Conservation (phyloP, 768 basidiomycete genomes). For the Suillus decipiens region DNA sequence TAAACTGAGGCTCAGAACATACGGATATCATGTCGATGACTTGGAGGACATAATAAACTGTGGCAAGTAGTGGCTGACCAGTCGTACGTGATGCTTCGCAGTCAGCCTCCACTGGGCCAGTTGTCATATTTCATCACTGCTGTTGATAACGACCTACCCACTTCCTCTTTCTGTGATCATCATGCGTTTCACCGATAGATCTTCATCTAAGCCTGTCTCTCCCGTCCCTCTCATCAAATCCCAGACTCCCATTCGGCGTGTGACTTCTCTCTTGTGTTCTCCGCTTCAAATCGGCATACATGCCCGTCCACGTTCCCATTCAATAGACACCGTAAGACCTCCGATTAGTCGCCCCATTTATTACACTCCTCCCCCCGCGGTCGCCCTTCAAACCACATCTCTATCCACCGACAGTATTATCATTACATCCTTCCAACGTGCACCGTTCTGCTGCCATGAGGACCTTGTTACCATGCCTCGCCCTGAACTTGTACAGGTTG, state of each 20-base stretch:
- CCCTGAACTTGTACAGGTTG: slow-evolving; percentile 52
- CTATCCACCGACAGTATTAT: slow-evolving; percentile 52
- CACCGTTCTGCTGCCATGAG: slow-evolving; percentile 76
- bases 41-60: neutral
- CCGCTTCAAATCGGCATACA: slow-evolving; percentile 16
- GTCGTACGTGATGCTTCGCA: neutral
- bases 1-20: neutral
- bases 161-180: neutral
- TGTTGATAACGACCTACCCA: neutral
- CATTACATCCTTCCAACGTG: slow-evolving; percentile 57
- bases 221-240: neutral
- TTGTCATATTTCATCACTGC: neutral
- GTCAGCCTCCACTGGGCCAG: neutral
- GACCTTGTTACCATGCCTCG: slow-evolving; percentile 68
- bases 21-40: neutral
- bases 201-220: neutral
- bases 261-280: slow-evolving; percentile 19
- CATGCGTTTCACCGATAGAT: neutral
- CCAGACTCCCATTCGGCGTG: slow-evolving; percentile 2
- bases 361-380: slow-evolving; percentile 30
- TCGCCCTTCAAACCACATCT: slow-evolving; percentile 64
- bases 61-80: neutral
- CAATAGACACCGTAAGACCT: slow-evolving; percentile 19
- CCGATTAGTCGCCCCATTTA: slow-evolving; percentile 10
- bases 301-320: slow-evolving; percentile 13